A percentile compares a stretch with the other conserved stretches of the same genome.
These are phyloP conservation scores for Neurospora hispaniola DNA, from an alignment of 495 filamentous ascomycete genomes.

Conservation along the genomic window DNA sequence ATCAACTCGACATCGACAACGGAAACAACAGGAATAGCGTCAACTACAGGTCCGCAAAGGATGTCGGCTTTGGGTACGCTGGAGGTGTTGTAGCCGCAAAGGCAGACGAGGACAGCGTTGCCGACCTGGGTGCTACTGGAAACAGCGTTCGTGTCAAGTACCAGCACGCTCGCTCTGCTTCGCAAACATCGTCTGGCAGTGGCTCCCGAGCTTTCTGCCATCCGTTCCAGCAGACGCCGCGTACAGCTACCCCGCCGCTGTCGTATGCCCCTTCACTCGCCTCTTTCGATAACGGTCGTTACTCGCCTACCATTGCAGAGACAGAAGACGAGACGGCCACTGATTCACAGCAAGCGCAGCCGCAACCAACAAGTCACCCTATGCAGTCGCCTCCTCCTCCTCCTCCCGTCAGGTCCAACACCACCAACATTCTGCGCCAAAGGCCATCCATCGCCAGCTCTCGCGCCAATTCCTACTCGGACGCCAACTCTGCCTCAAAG, in stretches of 20 bases:
- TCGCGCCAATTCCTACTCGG: slow-evolving; percentile 32
- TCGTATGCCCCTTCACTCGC: slow-evolving; percentile 43
- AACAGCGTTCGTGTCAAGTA: slow-evolving; percentile 17
- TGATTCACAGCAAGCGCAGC: slow-evolving; percentile 14
- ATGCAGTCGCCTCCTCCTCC: slow-evolving; percentile 3
- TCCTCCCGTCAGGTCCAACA: background rate
- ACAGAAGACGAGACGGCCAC: slow-evolving; percentile 34
- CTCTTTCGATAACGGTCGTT: slow-evolving; percentile 32
- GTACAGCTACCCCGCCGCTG: slow-evolving; percentile 44
- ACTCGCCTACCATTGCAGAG: slow-evolving; percentile 39
- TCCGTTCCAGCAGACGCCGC: slow-evolving; percentile 47
- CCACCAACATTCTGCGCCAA: slow-evolving; percentile 3
- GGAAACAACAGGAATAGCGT: slow-evolving; percentile 6
- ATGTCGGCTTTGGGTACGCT: slow-evolving; percentile 20
- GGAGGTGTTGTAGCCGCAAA: background rate
- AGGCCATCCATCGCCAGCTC: slow-evolving; percentile 31
- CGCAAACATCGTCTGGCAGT: slow-evolving; percentile 40
- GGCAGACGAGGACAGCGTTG: background rate
- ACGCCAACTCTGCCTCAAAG: slow-evolving; percentile 21
- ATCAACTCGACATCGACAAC: slow-evolving; percentile 16
- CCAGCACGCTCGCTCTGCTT: slow-evolving; percentile 41
- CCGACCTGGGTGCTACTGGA: slow-evolving; percentile 1
- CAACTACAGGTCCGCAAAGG: slow-evolving; percentile 14
- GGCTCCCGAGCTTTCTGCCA: slow-evolving; percentile 37
- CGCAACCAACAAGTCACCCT: slow-evolving; percentile 10